These are phyloP conservation scores for Ceratocystis cacaofunesta DNA, from an alignment of 2,329 filamentous ascomycete genomes.

Conservation along the genomic window DNA sequence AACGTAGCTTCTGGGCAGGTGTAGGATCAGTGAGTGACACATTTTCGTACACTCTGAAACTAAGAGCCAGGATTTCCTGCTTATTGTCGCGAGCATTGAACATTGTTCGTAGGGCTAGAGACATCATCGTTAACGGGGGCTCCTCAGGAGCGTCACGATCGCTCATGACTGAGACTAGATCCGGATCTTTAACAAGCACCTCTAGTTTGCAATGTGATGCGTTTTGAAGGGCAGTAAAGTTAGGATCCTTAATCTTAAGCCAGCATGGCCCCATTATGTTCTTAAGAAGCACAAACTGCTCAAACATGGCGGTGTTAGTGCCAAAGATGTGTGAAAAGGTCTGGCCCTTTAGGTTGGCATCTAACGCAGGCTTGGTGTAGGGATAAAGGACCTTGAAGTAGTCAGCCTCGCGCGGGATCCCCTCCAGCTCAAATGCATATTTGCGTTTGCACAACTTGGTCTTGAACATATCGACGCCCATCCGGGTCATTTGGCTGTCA, in stretches of 20 bases:
- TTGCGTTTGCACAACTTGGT: conserved; percentile 82
- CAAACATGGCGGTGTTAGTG: conserved; percentile 82
- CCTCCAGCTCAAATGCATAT: conserved; percentile 85
- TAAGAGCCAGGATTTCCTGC: conserved; percentile 85
- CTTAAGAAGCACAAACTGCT: conserved; percentile 97
- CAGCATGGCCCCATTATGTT: conserved; percentile 98
- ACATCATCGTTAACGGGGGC: conserved; percentile 91
- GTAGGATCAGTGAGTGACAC: conserved; percentile 77
- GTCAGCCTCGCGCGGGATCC: conserved; percentile 73
- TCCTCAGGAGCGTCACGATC: conserved; percentile 70
- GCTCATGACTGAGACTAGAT: conserved; percentile 54
- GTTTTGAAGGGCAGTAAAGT: conserved; percentile 75
- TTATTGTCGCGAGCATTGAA: conserved; percentile 90
- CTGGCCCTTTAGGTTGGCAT: conserved; percentile 58
- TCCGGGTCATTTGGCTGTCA: conserved; percentile 70
- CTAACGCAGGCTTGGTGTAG: conserved; percentile 54
- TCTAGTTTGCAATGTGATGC: conserved; percentile 96
- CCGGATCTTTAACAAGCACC: conserved; percentile 64
- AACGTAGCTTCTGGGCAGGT: conserved; percentile 73
- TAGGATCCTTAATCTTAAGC: conserved; percentile 75
- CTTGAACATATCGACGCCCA: conserved; percentile 79
- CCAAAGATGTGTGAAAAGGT: conserved; percentile 94
- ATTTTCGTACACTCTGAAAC: conserved; percentile 84
- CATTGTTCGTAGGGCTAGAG: conserved; percentile 69
- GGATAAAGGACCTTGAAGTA: conserved; percentile 95